phyloP scores from a whole-genome alignment of 768 basidiomycete species.

The Termitomyces sp. region DNA sequence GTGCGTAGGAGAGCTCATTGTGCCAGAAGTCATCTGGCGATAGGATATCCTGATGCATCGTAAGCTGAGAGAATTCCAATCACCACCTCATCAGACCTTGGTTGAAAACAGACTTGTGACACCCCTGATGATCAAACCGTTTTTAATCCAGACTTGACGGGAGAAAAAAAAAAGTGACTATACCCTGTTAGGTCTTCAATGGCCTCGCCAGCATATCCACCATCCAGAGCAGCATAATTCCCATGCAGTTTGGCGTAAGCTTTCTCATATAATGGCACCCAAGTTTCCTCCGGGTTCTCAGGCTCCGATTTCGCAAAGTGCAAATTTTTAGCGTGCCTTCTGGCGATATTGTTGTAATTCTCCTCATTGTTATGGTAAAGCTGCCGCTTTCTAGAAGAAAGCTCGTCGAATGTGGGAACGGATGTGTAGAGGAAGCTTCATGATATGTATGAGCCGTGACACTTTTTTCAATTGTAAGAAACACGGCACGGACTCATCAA shows the following conservation, averaged over 20 bases:
- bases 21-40: conserved; percentile 48
- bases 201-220: conserved; percentile 45
- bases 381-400: conserved; percentile 32
- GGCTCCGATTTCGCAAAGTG: conserved; percentile 43
- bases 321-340: conserved; percentile 44
- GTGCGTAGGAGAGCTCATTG: conserved; percentile 43
- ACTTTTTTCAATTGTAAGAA: conserved; percentile 10
- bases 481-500: conserved; percentile 38
- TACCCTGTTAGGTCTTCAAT: conserved; percentile 59
- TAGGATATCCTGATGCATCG: conserved; percentile 39
- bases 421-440: conserved; percentile 38
- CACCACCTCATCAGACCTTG: conserved; percentile 15
- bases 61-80: background rate
- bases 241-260: conserved; percentile 58
- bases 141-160: background rate
- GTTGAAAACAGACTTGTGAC: conserved; percentile 24
- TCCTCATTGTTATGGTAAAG: conserved; percentile 52
- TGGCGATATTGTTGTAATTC: conserved; percentile 39
- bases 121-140: conserved; percentile 12
- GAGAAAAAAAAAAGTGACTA: conserved; percentile 1
- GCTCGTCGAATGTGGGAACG: conserved; percentile 41
- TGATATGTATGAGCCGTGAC: background rate
- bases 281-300: conserved; percentile 46
- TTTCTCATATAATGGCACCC: conserved; percentile 58
- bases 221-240: conserved; percentile 40